phyloP scores from a whole-genome alignment of 2,329 filamentous ascomycete species.

The Parastagonospora avenae region DNA sequence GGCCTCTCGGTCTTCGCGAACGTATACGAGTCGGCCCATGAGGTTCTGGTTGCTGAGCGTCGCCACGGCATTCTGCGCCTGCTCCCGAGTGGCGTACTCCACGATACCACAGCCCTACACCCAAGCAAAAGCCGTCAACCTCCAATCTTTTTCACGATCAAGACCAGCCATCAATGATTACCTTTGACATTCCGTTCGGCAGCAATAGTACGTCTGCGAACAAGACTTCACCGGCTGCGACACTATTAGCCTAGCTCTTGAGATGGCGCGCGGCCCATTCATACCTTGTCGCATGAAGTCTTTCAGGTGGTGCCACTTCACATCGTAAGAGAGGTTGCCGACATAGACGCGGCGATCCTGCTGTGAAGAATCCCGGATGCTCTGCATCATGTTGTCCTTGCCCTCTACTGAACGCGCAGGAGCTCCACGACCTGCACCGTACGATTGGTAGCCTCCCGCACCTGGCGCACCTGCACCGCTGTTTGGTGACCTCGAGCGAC shows the following conservation, averaged over 20 bases:
- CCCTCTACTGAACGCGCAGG: constrained; percentile 75
- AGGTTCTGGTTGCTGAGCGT: constrained; percentile 99
- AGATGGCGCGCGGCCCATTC: constrained; percentile 35
- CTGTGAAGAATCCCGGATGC: constrained; percentile 90
- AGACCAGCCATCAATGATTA: constrained; percentile 92
- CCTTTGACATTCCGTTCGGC: constrained; percentile 99
- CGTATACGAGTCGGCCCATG: constrained; percentile 98
- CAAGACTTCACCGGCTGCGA: constrained; percentile 93
- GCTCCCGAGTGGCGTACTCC: constrained; percentile 99
- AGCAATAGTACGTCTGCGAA: constrained; percentile 99
- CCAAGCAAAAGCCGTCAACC: constrained; percentile 93
- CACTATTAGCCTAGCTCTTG: constrained; percentile 40
- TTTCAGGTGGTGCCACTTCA: constrained; percentile 99
- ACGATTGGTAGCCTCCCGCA: constrained; percentile 70
- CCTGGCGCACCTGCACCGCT: constrained; percentile 70
- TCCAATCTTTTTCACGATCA: constrained; percentile 80
- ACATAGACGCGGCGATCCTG: constrained; percentile 99
- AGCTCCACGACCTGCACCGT: constrained; percentile 57
- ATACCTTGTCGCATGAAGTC: constrained; percentile 99
- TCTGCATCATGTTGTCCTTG: constrained; percentile 96
- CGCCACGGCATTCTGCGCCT: constrained; percentile 96
- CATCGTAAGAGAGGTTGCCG: constrained; percentile 98
- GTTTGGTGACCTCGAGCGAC: constrained; percentile 81
- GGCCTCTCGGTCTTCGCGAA: constrained; percentile 97
- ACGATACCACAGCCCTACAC: constrained; percentile 99